These are phyloP conservation scores for Fusarium dlaminii DNA, from an alignment of 2,329 filamentous ascomycete species.

Conservation along the genomic window DNA sequence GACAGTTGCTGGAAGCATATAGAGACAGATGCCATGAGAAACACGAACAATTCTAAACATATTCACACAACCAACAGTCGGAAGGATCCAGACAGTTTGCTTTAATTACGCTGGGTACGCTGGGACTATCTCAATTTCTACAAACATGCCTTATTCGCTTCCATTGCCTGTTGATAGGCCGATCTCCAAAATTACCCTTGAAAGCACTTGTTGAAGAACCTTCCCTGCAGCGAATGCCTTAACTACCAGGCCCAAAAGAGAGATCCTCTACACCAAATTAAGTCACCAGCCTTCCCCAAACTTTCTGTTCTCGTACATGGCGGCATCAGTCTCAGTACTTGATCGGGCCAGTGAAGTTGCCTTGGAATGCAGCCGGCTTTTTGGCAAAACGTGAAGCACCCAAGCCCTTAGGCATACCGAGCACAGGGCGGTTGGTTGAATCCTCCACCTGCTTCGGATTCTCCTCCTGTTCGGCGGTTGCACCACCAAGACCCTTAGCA, in stretches of 20 bases:
- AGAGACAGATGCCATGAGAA: slow-evolving; percentile 53
- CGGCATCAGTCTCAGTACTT: not conserved
- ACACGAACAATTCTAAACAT: slow-evolving; percentile 6
- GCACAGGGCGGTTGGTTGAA: not conserved
- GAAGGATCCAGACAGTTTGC: not conserved
- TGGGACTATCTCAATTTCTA: slow-evolving; percentile 6
- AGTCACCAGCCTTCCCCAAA: not conserved
- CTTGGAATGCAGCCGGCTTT: not conserved
- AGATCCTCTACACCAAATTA: not conserved
- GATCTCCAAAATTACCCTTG: not conserved
- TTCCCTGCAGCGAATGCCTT: not conserved
- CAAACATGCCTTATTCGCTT: slow-evolving; percentile 7
- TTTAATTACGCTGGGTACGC: slow-evolving; percentile 4
- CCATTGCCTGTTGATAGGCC: not conserved
- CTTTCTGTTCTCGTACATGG: not conserved
- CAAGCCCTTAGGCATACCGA: slow-evolving; percentile 16
- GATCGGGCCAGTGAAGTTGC: slow-evolving; percentile 24
- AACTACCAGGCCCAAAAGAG: not conserved
- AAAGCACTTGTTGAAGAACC: not conserved
- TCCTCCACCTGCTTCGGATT: not conserved
- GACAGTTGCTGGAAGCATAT: slow-evolving; percentile 54
- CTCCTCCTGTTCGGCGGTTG: not conserved
- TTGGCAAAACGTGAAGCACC: slow-evolving; percentile 30
- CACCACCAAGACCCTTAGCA: not conserved
- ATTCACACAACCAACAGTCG: not conserved